Base-by-base conservation (phyloP, 2,329 filamentous ascomycete species). In the Sporothrix pallida region DNA sequence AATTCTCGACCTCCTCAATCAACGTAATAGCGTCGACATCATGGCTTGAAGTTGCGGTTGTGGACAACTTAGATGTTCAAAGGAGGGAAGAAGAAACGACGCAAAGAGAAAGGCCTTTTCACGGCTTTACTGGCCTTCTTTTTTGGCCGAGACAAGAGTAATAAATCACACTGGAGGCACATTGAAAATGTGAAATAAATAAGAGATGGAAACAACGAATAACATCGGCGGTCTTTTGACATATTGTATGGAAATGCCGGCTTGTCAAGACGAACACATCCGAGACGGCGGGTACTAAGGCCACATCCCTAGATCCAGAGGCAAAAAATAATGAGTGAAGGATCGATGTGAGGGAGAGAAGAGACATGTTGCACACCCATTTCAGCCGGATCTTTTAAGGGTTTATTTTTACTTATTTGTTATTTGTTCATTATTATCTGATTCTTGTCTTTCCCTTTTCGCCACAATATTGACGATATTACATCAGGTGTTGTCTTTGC, bases 231-330 rank as follows among this genome's bases (percentile, higher is more conserved):
- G 31, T 7, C 31, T 37, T 37, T 37, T 7, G 31, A 37, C 52
- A 12, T 65, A 23, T 65, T 46, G n/a, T 37, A 23, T 37, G 37
- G 13, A 65, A 26, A 67, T 67, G 42, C 42, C 42, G 42, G n/a
- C 62, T 20, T 9, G n/a, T 8, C 42, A 48, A 15, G n/a, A 67
- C 62, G n/a, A 67, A 48, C 62, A 65, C 42, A 67, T 26, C 62
- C 42, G 42, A 48, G 62, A 15, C 12, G n/a, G 20, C 6, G 62
- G 62, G n/a, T 48, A 44, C n/a, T 67, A 26, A 12, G n/a, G 44
- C 12, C 42, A 67, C 62, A 9, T 42, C 62, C 62, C 42, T 48
- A 46, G 62, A 67, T 67, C 62, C 62, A 65, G 62, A 67, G n/a
- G 42, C 42, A 26, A 67, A 12, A 26, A 67, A 37, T 37, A 7